A percentile compares a stretch with the other conserved stretches of the same genome.
Conservation (phyloP, 23 red algal species). For the Gracilariopsis chorda region DNA sequence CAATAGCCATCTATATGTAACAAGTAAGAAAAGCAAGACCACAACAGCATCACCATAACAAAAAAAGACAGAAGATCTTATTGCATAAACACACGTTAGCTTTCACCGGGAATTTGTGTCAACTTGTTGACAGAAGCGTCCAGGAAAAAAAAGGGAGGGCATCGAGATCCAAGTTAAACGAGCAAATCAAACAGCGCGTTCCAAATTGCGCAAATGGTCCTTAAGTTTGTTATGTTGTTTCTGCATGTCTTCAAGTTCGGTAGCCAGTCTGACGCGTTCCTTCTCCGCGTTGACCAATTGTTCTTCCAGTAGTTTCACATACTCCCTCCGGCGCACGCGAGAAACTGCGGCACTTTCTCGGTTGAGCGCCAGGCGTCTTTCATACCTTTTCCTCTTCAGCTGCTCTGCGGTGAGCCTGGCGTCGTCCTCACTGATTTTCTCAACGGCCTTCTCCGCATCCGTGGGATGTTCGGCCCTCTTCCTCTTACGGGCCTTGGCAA, state of each 20-base stretch:
- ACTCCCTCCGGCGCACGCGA: slow-evolving; percentile 41
- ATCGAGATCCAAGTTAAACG: not conserved
- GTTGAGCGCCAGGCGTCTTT: slow-evolving; percentile 49
- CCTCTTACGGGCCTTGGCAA: slow-evolving; percentile 40
- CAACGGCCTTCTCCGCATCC: not conserved
- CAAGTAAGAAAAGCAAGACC: too few relatives aligned
- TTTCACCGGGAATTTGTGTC: too few relatives aligned
- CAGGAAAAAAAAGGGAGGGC: not conserved
- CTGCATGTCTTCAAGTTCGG: slow-evolving; percentile 45
- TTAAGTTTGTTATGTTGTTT: slow-evolving; percentile 29
- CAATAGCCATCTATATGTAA: too few relatives aligned
- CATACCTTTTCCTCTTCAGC: slow-evolving; percentile 47
- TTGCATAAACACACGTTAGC: too few relatives aligned
- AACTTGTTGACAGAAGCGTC: not conserved
- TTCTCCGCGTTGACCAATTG: slow-evolving; percentile 57
- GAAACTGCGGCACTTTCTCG: slow-evolving; percentile 49
- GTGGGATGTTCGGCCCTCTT: slow-evolving; percentile 15
- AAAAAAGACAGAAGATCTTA: too few relatives aligned
- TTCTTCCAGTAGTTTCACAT: slow-evolving; percentile 53
- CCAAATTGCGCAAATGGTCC: slow-evolving; percentile 29
- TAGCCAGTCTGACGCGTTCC: slow-evolving; percentile 42
- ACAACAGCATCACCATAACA: too few relatives aligned
- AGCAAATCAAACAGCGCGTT: not conserved
- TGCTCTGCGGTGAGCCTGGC: slow-evolving; percentile 26
- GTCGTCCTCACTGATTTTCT: slow-evolving; percentile 12